These are phyloP conservation scores for Berkeleyomyces basicola DNA, from an alignment of 2,329 filamentous ascomycete species.

Conservation along the genomic window DNA sequence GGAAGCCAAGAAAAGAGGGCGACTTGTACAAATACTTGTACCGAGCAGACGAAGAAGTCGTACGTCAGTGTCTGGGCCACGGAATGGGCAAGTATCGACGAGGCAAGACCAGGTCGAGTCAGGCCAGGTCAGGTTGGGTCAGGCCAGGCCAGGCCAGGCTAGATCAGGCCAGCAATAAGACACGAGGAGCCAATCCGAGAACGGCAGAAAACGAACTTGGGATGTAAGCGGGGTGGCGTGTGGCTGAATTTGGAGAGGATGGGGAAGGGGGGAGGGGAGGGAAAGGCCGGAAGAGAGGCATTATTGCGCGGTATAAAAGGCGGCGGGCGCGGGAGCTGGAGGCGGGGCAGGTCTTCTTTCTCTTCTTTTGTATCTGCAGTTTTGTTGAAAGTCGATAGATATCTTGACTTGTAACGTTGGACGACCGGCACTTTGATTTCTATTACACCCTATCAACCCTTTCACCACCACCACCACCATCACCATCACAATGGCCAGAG, in stretches of 20 bases:
- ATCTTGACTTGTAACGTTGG: too few relatives aligned
- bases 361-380: neutral
- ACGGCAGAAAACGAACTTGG: neutral
- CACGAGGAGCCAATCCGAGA: neutral
- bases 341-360: neutral
- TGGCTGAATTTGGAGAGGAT: constrained; percentile 4
- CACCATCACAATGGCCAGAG: constrained; percentile 45
- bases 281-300: neutral
- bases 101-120: neutral
- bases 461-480: neutral
- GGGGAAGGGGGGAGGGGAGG: neutral
- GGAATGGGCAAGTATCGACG: neutral
- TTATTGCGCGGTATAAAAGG: neutral
- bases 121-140: neutral
- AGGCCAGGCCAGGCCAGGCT: neutral
- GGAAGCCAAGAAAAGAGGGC: neutral
- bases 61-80: neutral
- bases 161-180: neutral
- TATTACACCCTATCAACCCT: neutral
- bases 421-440: too few relatives aligned
- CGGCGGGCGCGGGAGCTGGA: neutral
- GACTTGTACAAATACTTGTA: neutral
- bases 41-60: neutral
- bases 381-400: neutral
- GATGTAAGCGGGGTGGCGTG: neutral